Evolutionary conservation across 2,329 filamentous ascomycete species (phyloP).

Genomic region (Talaromyces sp.): DNA sequence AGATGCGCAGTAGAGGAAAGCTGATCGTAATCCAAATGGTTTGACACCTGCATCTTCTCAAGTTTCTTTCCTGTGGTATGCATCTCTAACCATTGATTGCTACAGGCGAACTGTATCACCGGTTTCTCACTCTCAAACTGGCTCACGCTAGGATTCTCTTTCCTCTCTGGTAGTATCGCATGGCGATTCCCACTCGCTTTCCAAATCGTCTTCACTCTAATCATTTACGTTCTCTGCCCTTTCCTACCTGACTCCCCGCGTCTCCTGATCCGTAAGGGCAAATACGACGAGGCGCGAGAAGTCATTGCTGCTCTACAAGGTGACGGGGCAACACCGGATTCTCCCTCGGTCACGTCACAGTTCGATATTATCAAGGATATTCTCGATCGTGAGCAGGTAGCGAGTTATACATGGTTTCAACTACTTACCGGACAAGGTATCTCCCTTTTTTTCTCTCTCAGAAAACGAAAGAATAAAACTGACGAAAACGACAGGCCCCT

Average conservation of each 20-base stretch:
- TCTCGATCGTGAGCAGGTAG: conserved; percentile 42
- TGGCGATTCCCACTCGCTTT: conserved; percentile 43
- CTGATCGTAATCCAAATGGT: conserved; percentile 29
- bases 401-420: conserved; percentile 43
- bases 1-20: conserved; percentile 28
- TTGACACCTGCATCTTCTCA: background rate
- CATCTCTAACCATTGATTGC: conserved; percentile 34
- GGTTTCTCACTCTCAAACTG: conserved; percentile 45
- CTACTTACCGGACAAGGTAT: conserved; percentile 37
- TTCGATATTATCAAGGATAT: conserved; percentile 30
- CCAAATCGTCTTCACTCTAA: conserved; percentile 38
- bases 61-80: background rate
- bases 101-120: conserved; percentile 45
- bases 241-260: conserved; percentile 43
- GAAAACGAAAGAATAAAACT: background rate
- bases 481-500: conserved; percentile 22
- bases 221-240: conserved; percentile 36
- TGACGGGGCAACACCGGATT: conserved; percentile 1
- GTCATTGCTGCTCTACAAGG: conserved; percentile 23
- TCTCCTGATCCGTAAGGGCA: conserved; percentile 40
- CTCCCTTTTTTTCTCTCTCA: background rate
- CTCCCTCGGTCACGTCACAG: conserved; percentile 8
- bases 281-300: conserved; percentile 34
- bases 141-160: conserved; percentile 43
- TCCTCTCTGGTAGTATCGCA: conserved; percentile 26